These are phyloP conservation scores for Kodamaea restingae DNA, from an alignment of 805 yeast species.

Conservation along the genomic window DNA sequence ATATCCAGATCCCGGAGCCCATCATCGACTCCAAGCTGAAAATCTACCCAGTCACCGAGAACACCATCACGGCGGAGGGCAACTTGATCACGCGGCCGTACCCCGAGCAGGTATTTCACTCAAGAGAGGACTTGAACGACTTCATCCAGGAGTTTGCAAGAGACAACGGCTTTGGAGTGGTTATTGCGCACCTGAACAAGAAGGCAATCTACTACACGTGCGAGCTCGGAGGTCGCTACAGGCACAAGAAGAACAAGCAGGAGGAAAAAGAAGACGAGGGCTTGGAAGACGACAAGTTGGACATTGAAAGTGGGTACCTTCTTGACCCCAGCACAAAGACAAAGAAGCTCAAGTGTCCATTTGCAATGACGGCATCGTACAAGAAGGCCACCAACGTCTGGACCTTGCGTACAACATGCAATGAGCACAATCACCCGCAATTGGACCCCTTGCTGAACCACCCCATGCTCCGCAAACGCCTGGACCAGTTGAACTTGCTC, in stretches of 20 bases:
- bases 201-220: conserved; percentile 59
- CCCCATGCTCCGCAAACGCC: conserved; percentile 54
- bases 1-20: conserved; percentile 46
- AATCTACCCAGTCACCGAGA: conserved; percentile 41
- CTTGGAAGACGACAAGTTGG: conserved; percentile 11
- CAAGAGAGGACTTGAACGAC: conserved; percentile 47
- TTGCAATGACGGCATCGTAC: conserved; percentile 54
- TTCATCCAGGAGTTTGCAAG: conserved; percentile 54
- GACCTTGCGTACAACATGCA: conserved; percentile 51
- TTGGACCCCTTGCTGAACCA: conserved; percentile 52
- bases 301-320: conserved; percentile 30
- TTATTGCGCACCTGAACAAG: conserved; percentile 54
- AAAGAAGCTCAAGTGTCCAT: conserved; percentile 54
- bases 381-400: conserved; percentile 48
- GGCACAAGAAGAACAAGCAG: conserved; percentile 42
- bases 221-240: conserved; percentile 53
- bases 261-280: conserved; percentile 17
- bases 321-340: conserved; percentile 42
- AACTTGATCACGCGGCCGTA: conserved; percentile 51
- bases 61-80: conserved; percentile 46
- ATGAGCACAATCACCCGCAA: conserved; percentile 57
- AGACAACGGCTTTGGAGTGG: conserved; percentile 56
- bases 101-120: conserved; percentile 49
- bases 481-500: conserved; percentile 48
- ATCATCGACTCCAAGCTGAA: conserved; percentile 40